Conservation (phyloP, 768 basidiomycete species). For the Suillus subluteus region DNA sequence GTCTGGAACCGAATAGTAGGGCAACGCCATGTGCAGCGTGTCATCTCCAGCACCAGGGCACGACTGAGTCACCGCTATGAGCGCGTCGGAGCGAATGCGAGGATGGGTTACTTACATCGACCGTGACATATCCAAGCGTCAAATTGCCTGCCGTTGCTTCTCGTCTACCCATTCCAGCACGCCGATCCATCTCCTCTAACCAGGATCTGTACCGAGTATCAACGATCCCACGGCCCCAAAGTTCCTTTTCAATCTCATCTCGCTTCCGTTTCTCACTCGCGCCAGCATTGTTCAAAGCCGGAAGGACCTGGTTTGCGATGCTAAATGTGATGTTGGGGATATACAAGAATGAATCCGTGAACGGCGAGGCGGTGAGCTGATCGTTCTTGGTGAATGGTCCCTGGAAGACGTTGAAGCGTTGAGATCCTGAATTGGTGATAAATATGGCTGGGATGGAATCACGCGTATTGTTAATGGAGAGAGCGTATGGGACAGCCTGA, state of each 20-base stretch:
- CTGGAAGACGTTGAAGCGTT: slow-evolving; percentile 67
- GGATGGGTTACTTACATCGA: slow-evolving; percentile 49
- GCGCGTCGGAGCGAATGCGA: neutral
- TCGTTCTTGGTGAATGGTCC: slow-evolving; percentile 83
- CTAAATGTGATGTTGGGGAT: slow-evolving; percentile 55
- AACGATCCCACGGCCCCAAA: slow-evolving; percentile 51
- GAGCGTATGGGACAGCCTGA: slow-evolving; percentile 57
- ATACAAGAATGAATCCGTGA: slow-evolving; percentile 64
- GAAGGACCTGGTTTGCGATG: slow-evolving; percentile 57
- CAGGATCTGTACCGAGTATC: slow-evolving; percentile 54
- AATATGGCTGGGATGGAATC: slow-evolving; percentile 62
- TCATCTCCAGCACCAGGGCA: slow-evolving; percentile 83
- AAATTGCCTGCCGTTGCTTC: slow-evolving; percentile 46
- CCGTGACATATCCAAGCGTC: slow-evolving; percentile 78
- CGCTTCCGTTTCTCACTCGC: slow-evolving; percentile 39
- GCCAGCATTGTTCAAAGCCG: slow-evolving; percentile 52
- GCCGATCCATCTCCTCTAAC: slow-evolving; percentile 59
- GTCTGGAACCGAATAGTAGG: slow-evolving; percentile 55
- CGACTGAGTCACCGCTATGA: slow-evolving; percentile 38
- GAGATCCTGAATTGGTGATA: slow-evolving; percentile 64
- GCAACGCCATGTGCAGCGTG: slow-evolving; percentile 60
- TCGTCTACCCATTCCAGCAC: slow-evolving; percentile 40
- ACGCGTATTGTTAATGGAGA: slow-evolving; percentile 66
- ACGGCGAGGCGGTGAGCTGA: slow-evolving; percentile 76
- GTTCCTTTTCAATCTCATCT: slow-evolving; percentile 21